Base-by-base conservation (phyloP, 202 grass and related monocot genomes). In the Eragrostis tef region DNA sequence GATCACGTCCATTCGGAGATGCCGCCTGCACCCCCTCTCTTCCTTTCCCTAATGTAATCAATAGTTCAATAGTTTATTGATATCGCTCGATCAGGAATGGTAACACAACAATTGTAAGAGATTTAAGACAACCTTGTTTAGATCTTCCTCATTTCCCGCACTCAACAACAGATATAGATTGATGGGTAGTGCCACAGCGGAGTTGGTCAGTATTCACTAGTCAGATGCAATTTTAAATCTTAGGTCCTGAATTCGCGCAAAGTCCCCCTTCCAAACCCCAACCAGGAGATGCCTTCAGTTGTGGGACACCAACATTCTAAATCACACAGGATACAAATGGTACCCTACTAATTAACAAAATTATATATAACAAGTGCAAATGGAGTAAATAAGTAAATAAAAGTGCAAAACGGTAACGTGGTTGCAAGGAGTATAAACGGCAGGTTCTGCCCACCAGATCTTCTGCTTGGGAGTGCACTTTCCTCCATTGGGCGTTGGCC, bases 381-480 rank as follows among this genome's bases (percentile, higher is more conserved):
- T n/a, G n/a, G n/a, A n/a, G n/a, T n/a, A n/a, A n/a, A n/a, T n/a
- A n/a, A n/a, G n/a, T n/a, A n/a, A n/a, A n/a, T n/a, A 68, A 12
- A 29, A 48, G 31, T 6, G 10, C 46, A 24, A 51, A 25, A 2
- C 0, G 9, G 7, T 10, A 11, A 19, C 3, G n/a, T n/a, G 36
- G 48, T 11, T 36, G 48, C 16, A 53, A 48, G 44, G 17, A 73
- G 71, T 54, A 78, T 62, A 19, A 47, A 68, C 15, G 34, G 16
- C 21, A 46, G 83, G 75, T 62, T 75, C 72, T 70, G 57, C 83
- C 74, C 67, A 79, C 67, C 13, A 16, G 70, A 86, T 80, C 68
- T 67, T 60, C 62, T 22, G 26, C 71, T 36, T 71, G 72, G 15
- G 85, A 76, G 46, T 72, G 36, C 73, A 15, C 72, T 27, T 64